Conservation (phyloP, 208 protist genomes). For the Trypanosoma vivax region DNA sequence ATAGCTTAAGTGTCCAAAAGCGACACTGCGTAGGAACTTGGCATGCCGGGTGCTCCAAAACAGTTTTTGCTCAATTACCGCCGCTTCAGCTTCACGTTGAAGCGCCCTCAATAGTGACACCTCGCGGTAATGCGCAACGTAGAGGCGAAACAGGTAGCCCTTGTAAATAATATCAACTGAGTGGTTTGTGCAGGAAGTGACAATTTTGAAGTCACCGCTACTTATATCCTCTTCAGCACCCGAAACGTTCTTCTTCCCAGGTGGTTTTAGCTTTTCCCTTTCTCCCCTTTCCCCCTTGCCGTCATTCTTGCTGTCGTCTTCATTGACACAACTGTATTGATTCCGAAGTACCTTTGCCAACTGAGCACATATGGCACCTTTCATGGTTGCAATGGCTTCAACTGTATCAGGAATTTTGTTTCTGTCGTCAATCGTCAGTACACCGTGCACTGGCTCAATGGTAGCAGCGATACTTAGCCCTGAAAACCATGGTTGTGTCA, state of each 20-base stretch:
- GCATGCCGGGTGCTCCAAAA: conserved; percentile 83
- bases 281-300: background rate
- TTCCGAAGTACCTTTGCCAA: conserved; percentile 66
- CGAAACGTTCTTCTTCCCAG: conserved; percentile 2
- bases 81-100: conserved; percentile 58
- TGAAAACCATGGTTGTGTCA: conserved; percentile 31
- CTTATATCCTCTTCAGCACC: conserved; percentile 2
- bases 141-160: conserved; percentile 84
- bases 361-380: conserved; percentile 81
- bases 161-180: conserved; percentile 76
- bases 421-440: conserved; percentile 81
- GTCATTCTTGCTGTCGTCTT: background rate
- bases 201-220: conserved; percentile 20
- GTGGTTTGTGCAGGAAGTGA: conserved; percentile 47
- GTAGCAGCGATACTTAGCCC: conserved; percentile 51
- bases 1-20: conserved; percentile 73
- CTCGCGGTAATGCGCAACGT: conserved; percentile 83
- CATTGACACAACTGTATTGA: conserved; percentile 20
- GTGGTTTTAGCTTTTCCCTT: background rate
- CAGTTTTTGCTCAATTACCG: conserved; percentile 74
- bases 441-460: conserved; percentile 71
- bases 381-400: conserved; percentile 80
- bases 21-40: conserved; percentile 68
- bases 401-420: conserved; percentile 76
- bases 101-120: conserved; percentile 71